Conservation (phyloP, 2,329 filamentous ascomycete species). For the Pestalotiopsis sp. region DNA sequence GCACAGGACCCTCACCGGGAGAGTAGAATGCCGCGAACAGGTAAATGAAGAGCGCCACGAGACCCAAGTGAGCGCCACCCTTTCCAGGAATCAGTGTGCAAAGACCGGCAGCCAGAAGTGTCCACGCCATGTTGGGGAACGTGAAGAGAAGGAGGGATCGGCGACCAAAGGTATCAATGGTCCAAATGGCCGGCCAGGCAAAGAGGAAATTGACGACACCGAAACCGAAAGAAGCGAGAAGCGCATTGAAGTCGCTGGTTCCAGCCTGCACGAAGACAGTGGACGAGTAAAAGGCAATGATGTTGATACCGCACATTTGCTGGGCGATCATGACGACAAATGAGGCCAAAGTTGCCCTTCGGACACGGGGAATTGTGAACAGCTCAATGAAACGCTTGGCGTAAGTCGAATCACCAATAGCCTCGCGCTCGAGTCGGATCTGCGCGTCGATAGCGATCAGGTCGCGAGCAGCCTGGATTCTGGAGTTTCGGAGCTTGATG, state of each 20-base stretch:
- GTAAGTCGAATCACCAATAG: conserved; percentile 15
- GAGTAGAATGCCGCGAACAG: conserved; percentile 62
- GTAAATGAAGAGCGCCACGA: conserved; percentile 59
- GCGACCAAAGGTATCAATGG: conserved; percentile 69
- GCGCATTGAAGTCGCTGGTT: conserved; percentile 54
- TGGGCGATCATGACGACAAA: conserved; percentile 81
- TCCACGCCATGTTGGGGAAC: conserved; percentile 68
- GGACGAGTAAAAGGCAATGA: conserved; percentile 61
- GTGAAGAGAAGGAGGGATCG: conserved; percentile 65
- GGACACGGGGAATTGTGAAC: conserved; percentile 70
- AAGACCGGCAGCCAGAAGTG: conserved; percentile 58
- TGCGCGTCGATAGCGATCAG: conserved; percentile 49
- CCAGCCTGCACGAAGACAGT: conserved; percentile 64
- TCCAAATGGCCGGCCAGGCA: conserved; percentile 66
- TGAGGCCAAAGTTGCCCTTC: conserved; percentile 74
- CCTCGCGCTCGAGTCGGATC: conserved; percentile 13
- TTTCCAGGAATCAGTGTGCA: conserved; percentile 47
- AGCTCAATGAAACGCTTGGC: conserved; percentile 55
- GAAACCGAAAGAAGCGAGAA: conserved; percentile 67
- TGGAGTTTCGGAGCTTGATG: conserved; percentile 46
- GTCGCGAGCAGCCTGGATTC: conserved; percentile 57
- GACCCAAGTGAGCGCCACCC: conserved; percentile 31
- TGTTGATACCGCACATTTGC: conserved; percentile 60
- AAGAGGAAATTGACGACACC: conserved; percentile 68
- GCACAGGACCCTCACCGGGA: conserved; percentile 64